phyloP scores from a whole-genome alignment of 805 yeast genomes.

The Allodekkera sacchari region DNA sequence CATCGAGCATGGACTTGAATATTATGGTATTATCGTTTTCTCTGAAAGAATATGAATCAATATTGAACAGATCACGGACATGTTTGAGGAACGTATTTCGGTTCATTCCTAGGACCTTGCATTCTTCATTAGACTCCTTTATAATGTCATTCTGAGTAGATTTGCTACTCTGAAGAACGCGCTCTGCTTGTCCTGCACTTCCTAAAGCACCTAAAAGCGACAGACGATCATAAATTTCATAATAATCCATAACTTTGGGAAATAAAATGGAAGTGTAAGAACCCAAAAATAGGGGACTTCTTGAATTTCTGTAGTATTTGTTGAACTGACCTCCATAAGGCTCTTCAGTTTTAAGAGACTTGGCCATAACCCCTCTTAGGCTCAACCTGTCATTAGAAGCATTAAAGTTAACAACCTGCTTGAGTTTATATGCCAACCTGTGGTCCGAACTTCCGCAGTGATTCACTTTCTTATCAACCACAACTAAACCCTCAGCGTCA shows the following conservation, averaged over 20 bases:
- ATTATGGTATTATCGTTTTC: conserved; percentile 43
- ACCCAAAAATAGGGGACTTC: conserved; percentile 53
- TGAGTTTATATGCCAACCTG: conserved; percentile 8
- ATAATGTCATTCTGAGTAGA: conserved; percentile 8
- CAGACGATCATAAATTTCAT: conserved; percentile 46
- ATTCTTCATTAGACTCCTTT: neutral
- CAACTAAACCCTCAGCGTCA: conserved; percentile 31
- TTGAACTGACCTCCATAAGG: conserved; percentile 38
- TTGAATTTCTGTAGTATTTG: conserved; percentile 33
- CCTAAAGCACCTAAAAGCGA: conserved; percentile 51
- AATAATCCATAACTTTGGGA: conserved; percentile 46
- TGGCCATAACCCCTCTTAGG: conserved; percentile 48
- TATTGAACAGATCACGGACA: conserved; percentile 56
- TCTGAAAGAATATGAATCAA: conserved; percentile 49
- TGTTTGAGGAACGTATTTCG: conserved; percentile 45
- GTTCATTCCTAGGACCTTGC: conserved; percentile 2
- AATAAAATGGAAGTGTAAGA: conserved; percentile 59
- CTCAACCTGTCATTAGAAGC: conserved; percentile 33
- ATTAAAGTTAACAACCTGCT: conserved; percentile 39
- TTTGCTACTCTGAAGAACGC: conserved; percentile 10
- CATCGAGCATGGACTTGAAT: conserved; percentile 39
- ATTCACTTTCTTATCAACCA: conserved; percentile 2
- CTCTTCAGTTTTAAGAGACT: conserved; percentile 60
- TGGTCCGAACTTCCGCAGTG: conserved; percentile 1
- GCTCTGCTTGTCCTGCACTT: conserved; percentile 18